Conservation (phyloP, 2,329 filamentous ascomycete genomes). For the Metarhizium sp. region DNA sequence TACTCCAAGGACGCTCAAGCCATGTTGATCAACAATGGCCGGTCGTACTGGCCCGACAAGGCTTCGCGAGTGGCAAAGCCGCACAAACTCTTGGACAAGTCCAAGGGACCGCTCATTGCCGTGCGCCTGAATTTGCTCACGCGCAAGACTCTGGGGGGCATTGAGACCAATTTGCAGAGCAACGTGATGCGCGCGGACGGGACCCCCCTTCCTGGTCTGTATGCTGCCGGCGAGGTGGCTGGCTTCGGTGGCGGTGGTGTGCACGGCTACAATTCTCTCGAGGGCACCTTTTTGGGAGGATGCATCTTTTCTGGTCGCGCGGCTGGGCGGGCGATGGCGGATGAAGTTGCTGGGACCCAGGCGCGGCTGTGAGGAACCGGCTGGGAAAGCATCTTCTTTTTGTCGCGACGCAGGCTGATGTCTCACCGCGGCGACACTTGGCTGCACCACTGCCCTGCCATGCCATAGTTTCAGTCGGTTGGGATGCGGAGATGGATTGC, state of each 20-base stretch:
- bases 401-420: too few relatives aligned
- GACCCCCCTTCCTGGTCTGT: constrained; percentile 41
- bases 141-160: constrained; percentile 49
- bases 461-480: too few relatives aligned
- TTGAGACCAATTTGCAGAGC: constrained; percentile 49
- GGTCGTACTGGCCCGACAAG: constrained; percentile 45
- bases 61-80: constrained; percentile 41
- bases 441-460: too few relatives aligned
- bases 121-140: constrained; percentile 52
- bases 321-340: constrained; percentile 44
- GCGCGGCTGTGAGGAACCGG: background rate
- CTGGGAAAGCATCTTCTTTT: too few relatives aligned
- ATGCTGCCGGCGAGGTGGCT: constrained; percentile 50
- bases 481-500: too few relatives aligned
- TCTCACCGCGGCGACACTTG: too few relatives aligned
- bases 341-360: constrained; percentile 23
- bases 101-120: constrained; percentile 50
- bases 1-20: constrained; percentile 53
- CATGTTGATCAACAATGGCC: constrained; percentile 50
- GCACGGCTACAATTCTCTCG: constrained; percentile 52
- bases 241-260: constrained; percentile 55
- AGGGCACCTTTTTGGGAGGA: constrained; percentile 53
- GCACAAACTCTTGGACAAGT: constrained; percentile 42
- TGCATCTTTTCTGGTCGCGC: constrained; percentile 54
- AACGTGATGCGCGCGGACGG: constrained; percentile 44